Evolutionary conservation across 371 early-diverging fungal species (phyloP).

Genomic region (Syncephalastrum sp.): DNA sequence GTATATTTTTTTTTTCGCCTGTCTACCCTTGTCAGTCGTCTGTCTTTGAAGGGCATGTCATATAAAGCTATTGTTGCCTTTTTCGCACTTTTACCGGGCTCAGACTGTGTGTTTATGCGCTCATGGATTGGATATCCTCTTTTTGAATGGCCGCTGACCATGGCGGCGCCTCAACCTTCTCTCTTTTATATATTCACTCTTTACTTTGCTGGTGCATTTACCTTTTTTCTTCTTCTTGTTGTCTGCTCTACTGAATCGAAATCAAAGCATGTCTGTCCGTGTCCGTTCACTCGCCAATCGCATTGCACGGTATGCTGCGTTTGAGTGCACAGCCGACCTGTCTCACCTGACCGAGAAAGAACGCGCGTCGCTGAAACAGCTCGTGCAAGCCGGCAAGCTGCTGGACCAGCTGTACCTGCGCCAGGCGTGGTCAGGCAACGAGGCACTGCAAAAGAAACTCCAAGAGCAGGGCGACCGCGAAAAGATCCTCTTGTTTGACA

Average conservation of each 20-base stretch:
- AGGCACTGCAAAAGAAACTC: slow-evolving; percentile 54
- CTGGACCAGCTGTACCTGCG: slow-evolving; percentile 67
- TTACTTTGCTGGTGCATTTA: not conserved
- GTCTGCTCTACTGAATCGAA: not conserved
- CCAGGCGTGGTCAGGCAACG: slow-evolving; percentile 74
- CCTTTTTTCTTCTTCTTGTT: slow-evolving; percentile 6
- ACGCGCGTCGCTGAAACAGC: slow-evolving; percentile 60
- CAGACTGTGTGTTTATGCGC: too few species aligned
- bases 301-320: slow-evolving; percentile 51
- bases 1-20: too few species aligned
- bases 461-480: slow-evolving; percentile 36
- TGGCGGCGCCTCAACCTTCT: too few species aligned
- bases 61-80: too few species aligned
- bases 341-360: slow-evolving; percentile 61
- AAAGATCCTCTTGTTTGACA: slow-evolving; percentile 53
- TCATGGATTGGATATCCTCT: too few species aligned
- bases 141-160: too few species aligned
- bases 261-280: slow-evolving; percentile 21
- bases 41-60: too few species aligned
- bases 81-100: too few species aligned
- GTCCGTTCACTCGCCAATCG: slow-evolving; percentile 33
- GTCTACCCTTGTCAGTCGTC: too few species aligned
- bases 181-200: too few species aligned
- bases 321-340: slow-evolving; percentile 60
- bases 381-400: slow-evolving; percentile 64